These are phyloP conservation scores for Rhynchosporium secalis DNA, from an alignment of 2,329 filamentous ascomycete species.

Conservation along the genomic window DNA sequence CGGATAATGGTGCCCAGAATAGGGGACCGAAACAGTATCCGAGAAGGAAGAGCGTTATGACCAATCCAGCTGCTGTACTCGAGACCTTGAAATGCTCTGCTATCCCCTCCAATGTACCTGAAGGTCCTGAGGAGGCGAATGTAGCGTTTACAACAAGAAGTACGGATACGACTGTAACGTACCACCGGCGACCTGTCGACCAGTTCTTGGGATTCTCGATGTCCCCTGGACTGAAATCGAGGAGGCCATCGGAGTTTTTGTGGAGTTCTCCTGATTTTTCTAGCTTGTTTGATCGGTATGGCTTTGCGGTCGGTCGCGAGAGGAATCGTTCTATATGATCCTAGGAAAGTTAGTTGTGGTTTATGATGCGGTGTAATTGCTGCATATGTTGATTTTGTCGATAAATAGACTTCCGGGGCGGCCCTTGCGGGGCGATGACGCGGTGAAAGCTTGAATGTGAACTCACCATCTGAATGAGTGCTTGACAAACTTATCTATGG, in stretches of 20 bases:
- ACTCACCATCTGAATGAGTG: background rate
- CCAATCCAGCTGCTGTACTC: conserved; percentile 43
- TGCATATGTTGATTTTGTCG: background rate
- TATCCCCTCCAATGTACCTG: conserved; percentile 43
- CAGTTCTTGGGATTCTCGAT: conserved; percentile 47
- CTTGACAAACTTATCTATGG: background rate
- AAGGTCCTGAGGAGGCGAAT: conserved; percentile 45
- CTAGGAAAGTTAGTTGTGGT: conserved; percentile 10
- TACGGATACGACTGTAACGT: conserved; percentile 43
- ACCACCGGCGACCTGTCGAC: conserved; percentile 42
- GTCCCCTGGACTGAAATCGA: conserved; percentile 47
- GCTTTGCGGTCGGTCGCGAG: conserved; percentile 35
- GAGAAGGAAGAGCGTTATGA: conserved; percentile 47
- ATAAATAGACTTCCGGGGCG: background rate
- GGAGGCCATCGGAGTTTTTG: conserved; percentile 30
- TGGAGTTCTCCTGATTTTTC: conserved; percentile 20
- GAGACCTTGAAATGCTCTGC: conserved; percentile 41
- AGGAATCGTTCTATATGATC: conserved; percentile 32
- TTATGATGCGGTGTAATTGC: background rate
- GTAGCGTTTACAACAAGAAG: conserved; percentile 45
- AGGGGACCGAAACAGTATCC: conserved; percentile 49
- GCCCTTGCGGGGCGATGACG: background rate
- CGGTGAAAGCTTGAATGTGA: background rate
- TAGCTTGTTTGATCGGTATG: conserved; percentile 32
- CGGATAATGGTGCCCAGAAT: conserved; percentile 44